Evolutionary conservation across 2,329 filamentous ascomycete species (phyloP), one percentile per base, ranked within the genome.

Genomic region (Leptographium flavum): DNA sequence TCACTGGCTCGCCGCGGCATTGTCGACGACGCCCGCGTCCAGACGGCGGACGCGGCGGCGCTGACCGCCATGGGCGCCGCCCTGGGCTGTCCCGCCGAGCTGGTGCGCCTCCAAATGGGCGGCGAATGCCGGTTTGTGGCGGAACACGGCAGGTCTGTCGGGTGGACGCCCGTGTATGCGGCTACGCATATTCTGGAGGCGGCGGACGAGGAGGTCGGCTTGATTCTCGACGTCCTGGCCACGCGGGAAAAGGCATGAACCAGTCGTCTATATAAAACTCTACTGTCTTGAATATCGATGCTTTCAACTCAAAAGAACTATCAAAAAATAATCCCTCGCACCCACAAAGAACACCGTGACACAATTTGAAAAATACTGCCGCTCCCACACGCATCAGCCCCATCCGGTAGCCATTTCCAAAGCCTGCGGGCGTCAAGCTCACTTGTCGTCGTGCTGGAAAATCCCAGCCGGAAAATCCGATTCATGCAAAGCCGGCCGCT

Each of bases 101-200:
- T 64, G 17, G 68, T 71, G 3, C 44, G 55, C 1, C 46, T 71
- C 4, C 55, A 61, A 40, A 13, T 72, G 11, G 64, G 65, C 40
- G 70, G 71, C 25, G 38, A 66, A 7, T 71, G 67, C 48, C 64
- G 61, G 0, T 64, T 70, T 21, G 63, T 60, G 5, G 58, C 69
- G 0, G 57, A 58, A 3, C 60, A 63, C 42, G 69, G 64, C 1
- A 52, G 57, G 19, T 52, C 57, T 19, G 56, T 74, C 33, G 69
- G 68, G 0, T 74, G 70, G 70, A 62, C 57, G 44, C 58, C 70
- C 1, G 45, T 59, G 15, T 69, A 63, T 48, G 28, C 53, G 1
- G 54, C 68, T 0, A 56, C 66, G 42, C 66, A 74, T 54, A 66
- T 72, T 11, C 50, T 74, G 1, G 63, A 71, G 39, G 54, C 53